These are phyloP conservation scores for Picochlorum sp. DNA, from an alignment of 139 green algal genomes.

Conservation along the genomic window DNA sequence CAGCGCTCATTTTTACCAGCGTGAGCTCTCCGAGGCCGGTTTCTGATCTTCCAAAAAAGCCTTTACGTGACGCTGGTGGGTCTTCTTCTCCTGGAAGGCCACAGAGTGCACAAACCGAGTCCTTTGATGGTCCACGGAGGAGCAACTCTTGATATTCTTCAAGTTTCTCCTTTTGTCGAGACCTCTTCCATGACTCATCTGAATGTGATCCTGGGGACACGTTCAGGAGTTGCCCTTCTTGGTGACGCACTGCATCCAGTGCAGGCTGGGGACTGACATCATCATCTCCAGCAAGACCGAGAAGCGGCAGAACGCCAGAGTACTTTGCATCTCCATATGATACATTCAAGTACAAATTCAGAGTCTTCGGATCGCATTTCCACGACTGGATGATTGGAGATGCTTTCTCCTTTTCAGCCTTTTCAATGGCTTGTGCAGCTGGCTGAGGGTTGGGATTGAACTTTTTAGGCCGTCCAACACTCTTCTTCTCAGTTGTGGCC, in stretches of 20 bases:
- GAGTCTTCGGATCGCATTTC: not conserved
- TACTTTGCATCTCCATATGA: slow-evolving; percentile 1
- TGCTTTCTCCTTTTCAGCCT: too few relatives aligned
- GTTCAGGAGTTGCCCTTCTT: too few relatives aligned
- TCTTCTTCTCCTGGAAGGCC: not conserved
- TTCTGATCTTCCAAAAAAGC: not conserved
- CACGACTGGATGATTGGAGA: too few relatives aligned
- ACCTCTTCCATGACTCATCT: too few relatives aligned
- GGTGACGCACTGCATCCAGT: too few relatives aligned
- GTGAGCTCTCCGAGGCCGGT: slow-evolving; percentile 16
- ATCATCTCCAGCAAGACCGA: too few relatives aligned
- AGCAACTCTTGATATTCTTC: not conserved
- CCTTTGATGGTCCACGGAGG: not conserved
- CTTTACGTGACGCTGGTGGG: not conserved
- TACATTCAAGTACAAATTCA: slow-evolving; percentile 5
- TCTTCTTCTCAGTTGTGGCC: too few relatives aligned
- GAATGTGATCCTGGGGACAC: too few relatives aligned
- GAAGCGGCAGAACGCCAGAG: not conserved
- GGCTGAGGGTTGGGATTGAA: too few relatives aligned
- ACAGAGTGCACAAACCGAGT: not conserved
- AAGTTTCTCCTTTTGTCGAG: not conserved
- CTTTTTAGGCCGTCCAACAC: too few relatives aligned
- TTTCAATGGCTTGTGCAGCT: too few relatives aligned
- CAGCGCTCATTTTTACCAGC: slow-evolving; percentile 21
- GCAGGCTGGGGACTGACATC: too few relatives aligned